Conservation (phyloP, 1,284 basidiomycete genomes). For the Boletus sp. region DNA sequence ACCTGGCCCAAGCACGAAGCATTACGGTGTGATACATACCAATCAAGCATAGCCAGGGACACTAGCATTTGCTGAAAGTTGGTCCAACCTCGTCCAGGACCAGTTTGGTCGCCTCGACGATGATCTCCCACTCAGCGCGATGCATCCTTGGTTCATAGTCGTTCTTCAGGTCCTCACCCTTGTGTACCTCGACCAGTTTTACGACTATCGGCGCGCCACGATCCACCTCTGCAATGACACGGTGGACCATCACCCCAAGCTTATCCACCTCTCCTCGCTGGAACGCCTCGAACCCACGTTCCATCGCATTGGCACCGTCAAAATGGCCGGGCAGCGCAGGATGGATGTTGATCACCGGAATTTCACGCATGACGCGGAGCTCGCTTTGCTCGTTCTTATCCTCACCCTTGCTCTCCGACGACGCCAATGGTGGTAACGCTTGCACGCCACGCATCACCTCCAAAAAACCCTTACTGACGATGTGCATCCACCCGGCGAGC, state of each 20-base stretch:
- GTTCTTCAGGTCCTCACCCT: constrained; percentile 74
- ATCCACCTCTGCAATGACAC: constrained; percentile 94
- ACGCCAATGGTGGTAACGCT: background rate
- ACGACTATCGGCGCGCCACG: constrained; percentile 88
- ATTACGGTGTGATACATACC: background rate
- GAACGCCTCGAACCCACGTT: constrained; percentile 89
- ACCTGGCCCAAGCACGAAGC: constrained; percentile 16
- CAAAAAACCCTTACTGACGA: constrained; percentile 65
- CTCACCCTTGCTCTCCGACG: background rate
- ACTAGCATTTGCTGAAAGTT: background rate
- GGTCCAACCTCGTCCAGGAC: constrained; percentile 58
- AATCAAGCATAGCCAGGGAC: background rate
- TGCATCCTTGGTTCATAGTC: constrained; percentile 82
- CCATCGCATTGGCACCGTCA: constrained; percentile 91
- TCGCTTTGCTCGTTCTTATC: constrained; percentile 38
- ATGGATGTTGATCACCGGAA: constrained; percentile 96
- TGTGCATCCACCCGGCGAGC: constrained; percentile 98
- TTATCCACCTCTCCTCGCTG: constrained; percentile 75
- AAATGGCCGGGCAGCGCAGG: constrained; percentile 95
- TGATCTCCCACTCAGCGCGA: constrained; percentile 85
- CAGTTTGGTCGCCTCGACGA: constrained; percentile 81
- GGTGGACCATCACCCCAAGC: constrained; percentile 94
- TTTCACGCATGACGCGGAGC: constrained; percentile 43
- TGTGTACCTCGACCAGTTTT: constrained; percentile 72
- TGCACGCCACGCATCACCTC: constrained; percentile 52